Conservation (phyloP, 73 alveolate genomes). For the Tetrahymena malaccensis region DNA sequence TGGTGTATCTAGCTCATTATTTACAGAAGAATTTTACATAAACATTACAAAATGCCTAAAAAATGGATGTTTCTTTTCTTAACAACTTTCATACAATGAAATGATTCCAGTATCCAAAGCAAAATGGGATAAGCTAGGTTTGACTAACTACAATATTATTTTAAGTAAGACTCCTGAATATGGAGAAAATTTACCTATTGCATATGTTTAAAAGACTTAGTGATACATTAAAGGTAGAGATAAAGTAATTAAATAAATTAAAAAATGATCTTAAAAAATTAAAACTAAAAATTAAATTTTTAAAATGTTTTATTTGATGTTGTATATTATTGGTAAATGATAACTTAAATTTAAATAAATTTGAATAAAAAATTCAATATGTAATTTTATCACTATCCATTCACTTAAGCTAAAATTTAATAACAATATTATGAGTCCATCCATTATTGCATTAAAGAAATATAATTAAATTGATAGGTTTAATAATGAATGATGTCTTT, state of each 20-base stretch:
- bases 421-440: too few relatives aligned
- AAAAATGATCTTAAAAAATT: background rate
- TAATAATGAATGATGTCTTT: background rate
- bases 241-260: too few relatives aligned
- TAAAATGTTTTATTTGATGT: too few relatives aligned
- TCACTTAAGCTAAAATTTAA: too few relatives aligned
- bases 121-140: background rate
- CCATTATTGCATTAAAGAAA: too few relatives aligned
- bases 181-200: slow-evolving; percentile 4
- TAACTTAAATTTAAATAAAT: too few relatives aligned
- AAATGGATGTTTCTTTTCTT: background rate
- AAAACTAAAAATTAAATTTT: too few relatives aligned
- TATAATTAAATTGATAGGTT: too few relatives aligned
- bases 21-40: background rate
- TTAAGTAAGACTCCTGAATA: slow-evolving; percentile 2
- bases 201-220: background rate
- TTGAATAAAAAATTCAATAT: too few relatives aligned
- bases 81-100: background rate
- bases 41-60: background rate
- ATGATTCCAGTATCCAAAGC: background rate
- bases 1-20: background rate
- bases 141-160: background rate
- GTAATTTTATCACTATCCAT: too few relatives aligned
- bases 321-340: too few relatives aligned
- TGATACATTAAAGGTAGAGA: background rate